Base-by-base conservation (phyloP, 495 filamentous ascomycete species). In the Ramalina intermedia region DNA sequence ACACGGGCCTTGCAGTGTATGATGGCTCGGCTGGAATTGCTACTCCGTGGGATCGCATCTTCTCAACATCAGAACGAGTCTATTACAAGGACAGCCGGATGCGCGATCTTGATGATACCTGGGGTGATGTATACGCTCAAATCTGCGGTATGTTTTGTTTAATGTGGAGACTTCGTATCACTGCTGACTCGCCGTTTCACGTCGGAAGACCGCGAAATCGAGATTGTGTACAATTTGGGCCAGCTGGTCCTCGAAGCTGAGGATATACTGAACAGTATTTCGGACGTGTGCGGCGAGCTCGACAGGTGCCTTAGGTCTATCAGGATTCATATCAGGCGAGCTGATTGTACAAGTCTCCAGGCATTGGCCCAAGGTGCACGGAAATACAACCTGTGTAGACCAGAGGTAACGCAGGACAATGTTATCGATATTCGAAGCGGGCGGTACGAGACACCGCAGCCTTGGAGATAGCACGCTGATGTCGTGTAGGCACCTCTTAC, bases 71-170 rank as follows among this genome's bases (percentile, higher is more conserved):
- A 23, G 77, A 73, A 3, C 61, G 75, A 43, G 84, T 75, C 11
- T 96, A 93, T 60, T 96, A 89, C 68, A 96, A 96, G 55, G 94
- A 85, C 56, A 71, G 65, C 18, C 72, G 81, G 44, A 95, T 95
- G 88, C 70, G 69, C 48, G 83, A 88, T 47, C 72, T 96, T 68
- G 89, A 96, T 59, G 69, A 75, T 2, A 74, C 82, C 27, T 79
- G 87, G 46, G 93, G 93, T 2, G 88, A 96, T 62, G 76, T 93
- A 29, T 88, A 87, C 55, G 79, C 79, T 8, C 68, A 79, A 24
- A 94, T 96, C 37, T 81, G 80, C 51, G 84, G 87, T 88, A 69
- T 60, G 74, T 51, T 21, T 33, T n/a, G 17, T 14, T 16, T 43
- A 1, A 3, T 11, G 24, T 23, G 26, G 1, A 37, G 39, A 6